These are phyloP conservation scores for Wickerhamomyces sp. DNA, from an alignment of 1,139 yeast genomes.

Conservation along the genomic window DNA sequence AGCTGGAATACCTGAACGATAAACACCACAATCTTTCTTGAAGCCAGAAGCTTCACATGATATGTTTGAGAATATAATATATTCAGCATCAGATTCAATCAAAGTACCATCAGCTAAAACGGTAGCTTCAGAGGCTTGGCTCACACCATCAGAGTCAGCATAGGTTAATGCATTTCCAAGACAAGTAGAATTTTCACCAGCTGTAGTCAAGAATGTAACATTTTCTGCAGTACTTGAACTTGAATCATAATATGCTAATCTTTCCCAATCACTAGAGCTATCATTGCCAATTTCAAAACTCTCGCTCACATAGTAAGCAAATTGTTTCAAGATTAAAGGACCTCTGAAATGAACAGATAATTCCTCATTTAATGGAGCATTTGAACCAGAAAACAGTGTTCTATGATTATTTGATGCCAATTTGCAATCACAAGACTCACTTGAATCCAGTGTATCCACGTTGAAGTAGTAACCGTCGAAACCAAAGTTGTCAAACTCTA, in stretches of 20 bases:
- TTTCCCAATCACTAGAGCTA: constrained; percentile 37
- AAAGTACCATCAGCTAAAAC: constrained; percentile 46
- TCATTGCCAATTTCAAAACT: constrained; percentile 27
- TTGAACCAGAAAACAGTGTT: constrained; percentile 51
- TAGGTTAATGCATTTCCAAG: constrained; percentile 62
- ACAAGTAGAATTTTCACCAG: constrained; percentile 49
- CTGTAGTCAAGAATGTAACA: constrained; percentile 59
- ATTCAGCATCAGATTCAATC: constrained; percentile 56
- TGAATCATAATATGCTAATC: constrained; percentile 43
- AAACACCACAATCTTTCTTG: constrained; percentile 57
- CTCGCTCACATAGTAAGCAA: constrained; percentile 54
- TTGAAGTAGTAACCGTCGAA: constrained; percentile 60
- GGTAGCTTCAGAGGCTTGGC: constrained; percentile 39
- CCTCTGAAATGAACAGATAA: constrained; percentile 82
- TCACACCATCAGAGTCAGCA: constrained; percentile 39
- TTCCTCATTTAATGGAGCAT: constrained; percentile 66
- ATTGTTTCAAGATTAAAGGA: constrained; percentile 55
- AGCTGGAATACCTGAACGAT: constrained; percentile 69
- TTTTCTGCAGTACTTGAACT: constrained; percentile 40
- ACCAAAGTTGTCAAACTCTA: constrained; percentile 60
- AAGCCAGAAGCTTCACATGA: constrained; percentile 47
- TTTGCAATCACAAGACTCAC: constrained; percentile 51
- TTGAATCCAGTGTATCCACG: constrained; percentile 44
- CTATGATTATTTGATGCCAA: constrained; percentile 27
- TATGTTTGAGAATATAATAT: constrained; percentile 52